phyloP scores from a whole-genome alignment of 1,139 yeast species.

The Yamadazyma aaseri region DNA sequence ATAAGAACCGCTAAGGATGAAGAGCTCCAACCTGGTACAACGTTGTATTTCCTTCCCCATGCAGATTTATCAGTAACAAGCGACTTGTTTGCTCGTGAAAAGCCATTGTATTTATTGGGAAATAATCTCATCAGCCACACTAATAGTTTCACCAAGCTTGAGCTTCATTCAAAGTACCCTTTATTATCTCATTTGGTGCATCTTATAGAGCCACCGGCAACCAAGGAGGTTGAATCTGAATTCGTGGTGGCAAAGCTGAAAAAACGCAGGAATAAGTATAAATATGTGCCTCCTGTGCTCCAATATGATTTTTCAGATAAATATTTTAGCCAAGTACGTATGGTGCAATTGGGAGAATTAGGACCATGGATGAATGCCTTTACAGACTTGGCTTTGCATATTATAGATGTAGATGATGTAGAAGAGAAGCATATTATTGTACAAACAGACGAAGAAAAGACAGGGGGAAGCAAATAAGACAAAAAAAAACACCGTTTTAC shows the following conservation, averaged over 20 bases:
- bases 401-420: slow-evolving; percentile 3
- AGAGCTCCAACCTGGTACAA: slow-evolving; percentile 8
- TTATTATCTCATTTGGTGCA: slow-evolving; percentile 41
- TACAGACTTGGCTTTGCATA: slow-evolving; percentile 51
- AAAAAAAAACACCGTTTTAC: neutral
- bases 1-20: slow-evolving; percentile 1
- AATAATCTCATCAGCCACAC: slow-evolving; percentile 54
- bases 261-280: slow-evolving; percentile 25
- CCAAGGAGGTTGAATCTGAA: slow-evolving; percentile 21
- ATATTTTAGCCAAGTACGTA: slow-evolving; percentile 5
- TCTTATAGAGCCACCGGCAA: slow-evolving; percentile 14
- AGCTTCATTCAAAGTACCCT: slow-evolving; percentile 42
- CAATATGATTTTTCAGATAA: slow-evolving; percentile 27
- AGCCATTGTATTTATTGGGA: slow-evolving; percentile 42
- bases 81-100: slow-evolving; percentile 26
- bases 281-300: slow-evolving; percentile 30
- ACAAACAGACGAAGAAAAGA: neutral
- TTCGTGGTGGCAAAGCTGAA: slow-evolving; percentile 31
- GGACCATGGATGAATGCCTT: slow-evolving; percentile 55
- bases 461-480: neutral
- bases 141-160: slow-evolving; percentile 44
- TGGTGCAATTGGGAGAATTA: slow-evolving; percentile 5
- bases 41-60: slow-evolving; percentile 67
- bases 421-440: neutral
- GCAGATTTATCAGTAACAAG: slow-evolving; percentile 66